These are phyloP conservation scores for Zygosaccharomyces bailii DNA, from an alignment of 805 yeast genomes.

Conservation along the genomic window DNA sequence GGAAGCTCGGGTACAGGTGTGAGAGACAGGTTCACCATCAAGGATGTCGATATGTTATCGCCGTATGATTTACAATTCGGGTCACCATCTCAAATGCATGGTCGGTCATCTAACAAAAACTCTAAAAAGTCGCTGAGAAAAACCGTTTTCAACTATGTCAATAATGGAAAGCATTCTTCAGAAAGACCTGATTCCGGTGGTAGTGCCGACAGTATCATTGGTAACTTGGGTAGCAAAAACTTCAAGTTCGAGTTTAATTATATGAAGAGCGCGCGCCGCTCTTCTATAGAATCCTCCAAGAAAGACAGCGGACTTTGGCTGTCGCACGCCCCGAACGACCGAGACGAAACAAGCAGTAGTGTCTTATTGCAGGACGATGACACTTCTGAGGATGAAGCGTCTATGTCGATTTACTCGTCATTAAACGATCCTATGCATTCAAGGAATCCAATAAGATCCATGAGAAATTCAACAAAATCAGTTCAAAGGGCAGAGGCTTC, in stretches of 20 bases:
- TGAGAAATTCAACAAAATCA: slow-evolving; percentile 44
- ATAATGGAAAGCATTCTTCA: slow-evolving; percentile 14
- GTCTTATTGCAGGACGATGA: slow-evolving; percentile 23
- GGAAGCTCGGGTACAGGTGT: slow-evolving; percentile 13
- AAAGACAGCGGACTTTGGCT: slow-evolving; percentile 4
- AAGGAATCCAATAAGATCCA: slow-evolving; percentile 35
- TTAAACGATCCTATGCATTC: slow-evolving; percentile 39
- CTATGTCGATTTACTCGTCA: slow-evolving; percentile 63
- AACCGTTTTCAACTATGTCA: slow-evolving; percentile 29
- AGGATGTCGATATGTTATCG: slow-evolving; percentile 28
- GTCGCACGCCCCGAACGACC: slow-evolving; percentile 3
- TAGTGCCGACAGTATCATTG: slow-evolving; percentile 21
- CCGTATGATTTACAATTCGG: slow-evolving; percentile 13
- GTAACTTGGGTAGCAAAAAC: slow-evolving; percentile 29
- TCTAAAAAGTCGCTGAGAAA: slow-evolving; percentile 24
- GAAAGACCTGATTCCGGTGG: slow-evolving; percentile 15
- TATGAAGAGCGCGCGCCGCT: slow-evolving; percentile 12
- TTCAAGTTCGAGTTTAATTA: slow-evolving; percentile 36
- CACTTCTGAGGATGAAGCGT: slow-evolving; percentile 56
- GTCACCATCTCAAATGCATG: slow-evolving; percentile 11
- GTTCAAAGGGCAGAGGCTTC: slow-evolving; percentile 66
- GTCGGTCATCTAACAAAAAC: slow-evolving; percentile 9
- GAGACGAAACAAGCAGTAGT: slow-evolving; percentile 9
- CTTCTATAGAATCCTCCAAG: slow-evolving; percentile 8
- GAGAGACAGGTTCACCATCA: slow-evolving; percentile 28